Evolutionary conservation across 192 early-diverging fungal genomes (phyloP).

Genomic region (Gonapodya sp.): DNA sequence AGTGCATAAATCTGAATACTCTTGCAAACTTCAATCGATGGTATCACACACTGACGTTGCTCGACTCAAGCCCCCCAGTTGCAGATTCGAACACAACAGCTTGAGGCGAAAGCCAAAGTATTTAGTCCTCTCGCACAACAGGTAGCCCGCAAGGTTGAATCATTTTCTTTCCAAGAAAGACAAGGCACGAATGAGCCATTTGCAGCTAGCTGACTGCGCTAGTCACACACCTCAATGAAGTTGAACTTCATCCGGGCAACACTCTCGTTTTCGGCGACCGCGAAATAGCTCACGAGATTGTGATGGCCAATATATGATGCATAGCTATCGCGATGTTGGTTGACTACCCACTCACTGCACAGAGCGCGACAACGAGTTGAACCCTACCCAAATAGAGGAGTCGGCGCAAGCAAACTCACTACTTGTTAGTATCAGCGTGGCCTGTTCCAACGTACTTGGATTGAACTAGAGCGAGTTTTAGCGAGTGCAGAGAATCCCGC

Average conservation of each 20-base stretch:
- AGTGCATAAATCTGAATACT: not conserved
- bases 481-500: too few relatives aligned
- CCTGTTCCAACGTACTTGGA: slow-evolving; percentile 84
- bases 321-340: slow-evolving; percentile 73
- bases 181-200: not conserved
- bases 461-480: slow-evolving; percentile 41
- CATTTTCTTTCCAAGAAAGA: slow-evolving; percentile 43
- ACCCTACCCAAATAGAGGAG: not conserved
- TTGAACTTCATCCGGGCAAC: slow-evolving; percentile 64
- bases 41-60: too few relatives aligned
- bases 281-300: slow-evolving; percentile 65
- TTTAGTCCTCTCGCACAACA: slow-evolving; percentile 31
- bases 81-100: too few relatives aligned
- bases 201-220: not conserved
- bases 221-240: slow-evolving; percentile 51
- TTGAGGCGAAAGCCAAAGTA: too few relatives aligned
- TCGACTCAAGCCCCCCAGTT: too few relatives aligned
- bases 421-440: slow-evolving; percentile 82
- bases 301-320: slow-evolving; percentile 72
- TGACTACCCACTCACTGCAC: slow-evolving; percentile 72
- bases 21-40: too few relatives aligned
- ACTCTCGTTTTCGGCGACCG: slow-evolving; percentile 80
- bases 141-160: slow-evolving; percentile 52
- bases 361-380: not conserved
- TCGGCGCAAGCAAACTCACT: slow-evolving; percentile 35